A percentile compares a stretch with the other conserved stretches of the same genome.
Evolutionary conservation across 2,329 filamentous ascomycete species (phyloP).

Genomic region (Camillea tinctor): DNA sequence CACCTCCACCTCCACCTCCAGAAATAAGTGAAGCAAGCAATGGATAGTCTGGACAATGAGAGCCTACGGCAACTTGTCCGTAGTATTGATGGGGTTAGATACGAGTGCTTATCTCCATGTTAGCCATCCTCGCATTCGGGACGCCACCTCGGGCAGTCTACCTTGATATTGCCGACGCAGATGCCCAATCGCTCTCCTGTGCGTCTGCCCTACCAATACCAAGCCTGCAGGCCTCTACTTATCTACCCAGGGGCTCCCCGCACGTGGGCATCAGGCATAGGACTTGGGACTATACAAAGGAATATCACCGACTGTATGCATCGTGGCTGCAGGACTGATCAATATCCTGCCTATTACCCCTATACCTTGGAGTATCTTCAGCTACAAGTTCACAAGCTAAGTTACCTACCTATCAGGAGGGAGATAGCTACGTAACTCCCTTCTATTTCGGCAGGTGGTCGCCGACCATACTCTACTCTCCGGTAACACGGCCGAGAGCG

Average conservation of each 20-base stretch:
- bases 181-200: constrained; percentile 1
- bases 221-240: not conserved
- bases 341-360: too few species aligned
- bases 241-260: not conserved
- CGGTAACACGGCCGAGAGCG: not conserved
- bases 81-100: not conserved
- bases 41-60: not conserved
- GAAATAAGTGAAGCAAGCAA: not conserved
- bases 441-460: not conserved
- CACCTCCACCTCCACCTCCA: too few species aligned
- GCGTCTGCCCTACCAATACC: not conserved
- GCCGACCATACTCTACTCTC: constrained; percentile 1
- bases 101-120: not conserved
- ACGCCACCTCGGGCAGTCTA: constrained; percentile 4
- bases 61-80: too few species aligned
- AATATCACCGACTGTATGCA: not conserved
- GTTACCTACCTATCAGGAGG: not conserved
- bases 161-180: not conserved
- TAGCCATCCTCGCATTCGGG: constrained; percentile 2
- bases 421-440: not conserved
- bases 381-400: not conserved
- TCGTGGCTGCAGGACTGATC: not conserved
- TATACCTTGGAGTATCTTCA: not conserved
- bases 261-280: not conserved
- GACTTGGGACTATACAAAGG: not conserved